Evolutionary conservation across 495 filamentous ascomycete species (phyloP), one percentile per base, ranked within the genome.

Genomic region (Neurospora tetrasperma): DNA sequence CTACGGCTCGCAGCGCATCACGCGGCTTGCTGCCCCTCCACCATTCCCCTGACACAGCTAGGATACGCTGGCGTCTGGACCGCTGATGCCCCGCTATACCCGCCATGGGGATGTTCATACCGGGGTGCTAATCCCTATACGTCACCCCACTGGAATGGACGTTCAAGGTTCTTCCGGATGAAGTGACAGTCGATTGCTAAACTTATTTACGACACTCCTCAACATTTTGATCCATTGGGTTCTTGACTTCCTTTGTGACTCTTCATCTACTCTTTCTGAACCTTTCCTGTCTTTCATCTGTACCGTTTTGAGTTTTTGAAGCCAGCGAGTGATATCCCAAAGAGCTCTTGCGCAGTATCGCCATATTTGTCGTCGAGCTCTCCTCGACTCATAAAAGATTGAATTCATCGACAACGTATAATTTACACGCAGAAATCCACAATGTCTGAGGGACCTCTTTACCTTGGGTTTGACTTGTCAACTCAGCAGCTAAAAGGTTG

Each of bases 381-480:
- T 31, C 27, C 11, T 6, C 12, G 48, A 31, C 48, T 7, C 2
- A 14, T 7, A 0, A 2, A 62, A 62, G 27, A 66, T 7, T 14
- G 5, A 66, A 18, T 9, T 9, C 12, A 66, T 59, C 54, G 27
- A 66, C 54, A 66, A 18, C 12, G 7, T 7, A 66, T 66, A 66
- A 35, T 31, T 31, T 12, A 38, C 12, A 35, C 31, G 31, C 54
- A 31, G 35, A 18, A 66, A 66, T 11, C 72, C 73, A 80, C 72
- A 71, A 87, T 87, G 85, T 78, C 78, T 71, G 75, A 83, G 48
- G 84, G 82, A 20, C 90, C 93, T 16, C 85, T 96, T 71, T 98
- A 97, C 76, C 87, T 98, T 72, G 95, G 95, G 54, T 95, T 98
- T 79, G 95, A 99, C 81, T 91, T 99, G 68, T 97, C 94, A 38